Percentiles rank a stretch among this genome's conserved stretches.
Evolutionary conservation across 78 protist genomes (phyloP).

Genomic region (Dictyostelium capitatum): DNA sequence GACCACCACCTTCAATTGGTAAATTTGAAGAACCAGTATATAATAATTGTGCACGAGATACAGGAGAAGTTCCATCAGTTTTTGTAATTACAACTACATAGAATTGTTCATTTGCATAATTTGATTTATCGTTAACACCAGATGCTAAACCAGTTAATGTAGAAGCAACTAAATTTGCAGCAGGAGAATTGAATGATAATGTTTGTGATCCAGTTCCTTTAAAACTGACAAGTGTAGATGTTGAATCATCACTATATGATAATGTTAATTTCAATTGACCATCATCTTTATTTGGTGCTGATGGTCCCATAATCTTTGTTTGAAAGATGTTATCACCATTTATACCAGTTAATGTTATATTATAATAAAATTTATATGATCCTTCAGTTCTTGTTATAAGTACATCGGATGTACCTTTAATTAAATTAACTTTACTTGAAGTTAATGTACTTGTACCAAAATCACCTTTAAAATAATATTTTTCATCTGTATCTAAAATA

Average conservation of each 20-base stretch:
- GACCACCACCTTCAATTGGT: neutral
- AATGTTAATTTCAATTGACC: conserved; percentile 8
- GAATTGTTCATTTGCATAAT: neutral
- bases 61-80: neutral
- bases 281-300: neutral
- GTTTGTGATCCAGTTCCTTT: neutral
- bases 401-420: neutral
- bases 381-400: neutral
- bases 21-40: neutral
- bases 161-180: neutral
- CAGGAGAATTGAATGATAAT: neutral
- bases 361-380: conserved; percentile 1
- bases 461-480: conserved; percentile 16
- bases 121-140: neutral
- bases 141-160: neutral
- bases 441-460: conserved; percentile 1
- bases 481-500: neutral
- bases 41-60: neutral
- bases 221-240: neutral
- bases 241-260: neutral
- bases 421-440: neutral
- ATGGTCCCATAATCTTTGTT: neutral
- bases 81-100: neutral
- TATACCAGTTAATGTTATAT: neutral
- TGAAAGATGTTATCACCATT: neutral